Evolutionary conservation across 768 basidiomycete species (phyloP).

Genomic region (Podaxis sp.): DNA sequence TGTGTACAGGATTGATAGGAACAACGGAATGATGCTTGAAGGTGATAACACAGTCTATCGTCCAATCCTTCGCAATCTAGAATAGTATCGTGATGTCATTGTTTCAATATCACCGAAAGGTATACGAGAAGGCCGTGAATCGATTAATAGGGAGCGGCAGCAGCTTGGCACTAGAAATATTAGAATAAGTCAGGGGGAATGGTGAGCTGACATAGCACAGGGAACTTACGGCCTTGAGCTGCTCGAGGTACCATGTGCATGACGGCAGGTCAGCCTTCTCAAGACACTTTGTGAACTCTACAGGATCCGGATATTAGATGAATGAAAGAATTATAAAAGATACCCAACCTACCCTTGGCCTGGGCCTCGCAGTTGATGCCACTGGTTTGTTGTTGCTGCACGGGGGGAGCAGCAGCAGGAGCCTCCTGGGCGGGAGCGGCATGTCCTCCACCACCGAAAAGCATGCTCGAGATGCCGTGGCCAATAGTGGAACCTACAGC

Average conservation of each 20-base stretch:
- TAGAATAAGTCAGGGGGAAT: conserved; percentile 14
- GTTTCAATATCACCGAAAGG: not conserved
- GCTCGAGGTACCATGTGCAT: conserved; percentile 86
- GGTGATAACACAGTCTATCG: not conserved
- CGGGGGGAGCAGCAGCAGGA: conserved; percentile 44
- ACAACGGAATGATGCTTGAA: not conserved
- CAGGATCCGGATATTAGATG: not conserved
- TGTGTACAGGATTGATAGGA: not conserved
- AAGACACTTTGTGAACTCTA: conserved; percentile 84
- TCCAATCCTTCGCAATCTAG: not conserved
- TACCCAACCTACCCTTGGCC: conserved; percentile 63
- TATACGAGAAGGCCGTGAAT: not conserved
- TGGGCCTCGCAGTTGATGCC: conserved; percentile 69
- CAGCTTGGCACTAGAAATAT: conserved; percentile 65
- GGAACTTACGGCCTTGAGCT: conserved; percentile 77
- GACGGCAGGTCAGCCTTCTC: conserved; percentile 78
- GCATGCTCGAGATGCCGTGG: conserved; percentile 87
- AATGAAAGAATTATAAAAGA: not conserved
- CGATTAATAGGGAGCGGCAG: conserved; percentile 47
- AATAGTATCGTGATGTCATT: not conserved
- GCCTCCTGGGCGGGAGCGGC: conserved; percentile 44
- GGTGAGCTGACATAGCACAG: not conserved
- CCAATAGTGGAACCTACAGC: conserved; percentile 87
- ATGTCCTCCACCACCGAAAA: conserved; percentile 71
- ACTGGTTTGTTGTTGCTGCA: conserved; percentile 43